phyloP scores from a whole-genome alignment of 495 filamentous ascomycete genomes.

The Cudoniella acicularis region DNA sequence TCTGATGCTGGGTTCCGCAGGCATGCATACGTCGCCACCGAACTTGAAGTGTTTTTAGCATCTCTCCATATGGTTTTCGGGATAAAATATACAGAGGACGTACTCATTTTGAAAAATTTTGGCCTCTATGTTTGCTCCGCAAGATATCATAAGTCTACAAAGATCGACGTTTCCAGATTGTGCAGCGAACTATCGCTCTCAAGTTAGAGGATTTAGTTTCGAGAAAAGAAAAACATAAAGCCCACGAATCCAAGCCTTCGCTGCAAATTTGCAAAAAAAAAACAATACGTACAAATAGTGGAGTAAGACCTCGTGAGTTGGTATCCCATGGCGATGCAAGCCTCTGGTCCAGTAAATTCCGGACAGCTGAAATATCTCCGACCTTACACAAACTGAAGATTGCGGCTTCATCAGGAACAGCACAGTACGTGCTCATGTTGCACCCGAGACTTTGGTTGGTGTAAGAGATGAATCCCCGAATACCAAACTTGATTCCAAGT shows the following conservation, averaged over 20 bases:
- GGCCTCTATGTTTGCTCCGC: neutral
- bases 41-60: neutral
- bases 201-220: neutral
- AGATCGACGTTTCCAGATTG: neutral
- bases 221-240: neutral
- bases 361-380: neutral
- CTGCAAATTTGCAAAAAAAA: neutral
- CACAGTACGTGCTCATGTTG: neutral
- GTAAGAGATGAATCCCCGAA: neutral
- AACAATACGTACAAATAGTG: neutral
- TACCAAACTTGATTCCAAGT: neutral
- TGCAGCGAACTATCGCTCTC: neutral
- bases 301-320: neutral
- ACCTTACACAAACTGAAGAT: constrained; percentile 1
- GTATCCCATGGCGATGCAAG: neutral
- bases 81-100: neutral
- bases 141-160: neutral
- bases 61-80: too few species aligned
- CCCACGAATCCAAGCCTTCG: neutral
- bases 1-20: neutral
- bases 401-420: neutral
- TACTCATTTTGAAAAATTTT: neutral
- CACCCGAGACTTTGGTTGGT: neutral
- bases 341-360: neutral
- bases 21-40: neutral